Percentiles rank a stretch among this genome's conserved stretches.
Evolutionary conservation across 257 asterid genomes (phyloP).

Genomic region (Penstemon eatonii): DNA sequence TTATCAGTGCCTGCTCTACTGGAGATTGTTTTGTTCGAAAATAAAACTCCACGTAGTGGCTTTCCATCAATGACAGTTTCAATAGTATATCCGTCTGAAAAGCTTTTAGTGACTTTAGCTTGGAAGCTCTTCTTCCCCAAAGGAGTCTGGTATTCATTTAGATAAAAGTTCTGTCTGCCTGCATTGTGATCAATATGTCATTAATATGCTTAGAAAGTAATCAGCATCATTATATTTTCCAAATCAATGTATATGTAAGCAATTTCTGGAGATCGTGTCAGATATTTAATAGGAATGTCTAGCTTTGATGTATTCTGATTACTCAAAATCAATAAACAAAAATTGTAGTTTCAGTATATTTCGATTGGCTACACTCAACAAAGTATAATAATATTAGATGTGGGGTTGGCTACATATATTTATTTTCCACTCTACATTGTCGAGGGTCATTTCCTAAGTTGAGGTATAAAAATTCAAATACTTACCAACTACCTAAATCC

Average conservation of each 20-base stretch:
- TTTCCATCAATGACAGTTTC: slow-evolving; percentile 89
- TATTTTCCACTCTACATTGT: slow-evolving; percentile 1
- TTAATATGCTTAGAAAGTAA: slow-evolving; percentile 10
- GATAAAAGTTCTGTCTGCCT: slow-evolving; percentile 58
- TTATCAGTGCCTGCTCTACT: slow-evolving; percentile 40
- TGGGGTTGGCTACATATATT: not conserved
- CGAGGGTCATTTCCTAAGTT: not conserved
- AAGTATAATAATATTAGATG: not conserved
- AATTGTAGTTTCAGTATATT: not conserved
- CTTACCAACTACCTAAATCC: not conserved
- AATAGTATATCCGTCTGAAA: slow-evolving; percentile 62
- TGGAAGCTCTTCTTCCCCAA: slow-evolving; percentile 74
- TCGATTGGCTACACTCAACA: not conserved
- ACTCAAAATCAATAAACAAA: no score
- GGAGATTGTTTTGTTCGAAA: slow-evolving; percentile 59
- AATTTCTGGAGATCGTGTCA: no score
- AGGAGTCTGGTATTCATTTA: slow-evolving; percentile 53
- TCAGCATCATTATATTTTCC: slow-evolving; percentile 2
- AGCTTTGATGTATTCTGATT: no score
- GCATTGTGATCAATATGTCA: slow-evolving; percentile 28
- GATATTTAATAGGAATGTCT: no score
- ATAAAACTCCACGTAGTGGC: slow-evolving; percentile 77
- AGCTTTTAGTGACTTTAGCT: slow-evolving; percentile 76
- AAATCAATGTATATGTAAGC: not conserved
- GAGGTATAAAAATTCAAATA: not conserved